phyloP scores from a whole-genome alignment of 2,329 filamentous ascomycete species.

The Sclerotinia minor region DNA sequence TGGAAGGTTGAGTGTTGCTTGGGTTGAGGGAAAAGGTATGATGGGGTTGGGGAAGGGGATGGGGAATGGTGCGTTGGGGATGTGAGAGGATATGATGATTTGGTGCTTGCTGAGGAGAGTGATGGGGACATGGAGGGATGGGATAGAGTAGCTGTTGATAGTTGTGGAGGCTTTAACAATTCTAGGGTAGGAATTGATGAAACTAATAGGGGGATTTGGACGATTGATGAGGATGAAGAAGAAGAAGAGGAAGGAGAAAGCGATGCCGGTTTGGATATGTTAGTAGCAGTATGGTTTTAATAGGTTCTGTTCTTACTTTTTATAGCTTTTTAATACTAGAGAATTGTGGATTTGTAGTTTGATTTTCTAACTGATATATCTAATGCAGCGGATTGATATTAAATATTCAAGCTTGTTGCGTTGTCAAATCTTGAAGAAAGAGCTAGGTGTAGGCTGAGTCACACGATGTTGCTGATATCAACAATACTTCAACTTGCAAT shows the following conservation, averaged over 20 bases:
- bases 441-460: background rate
- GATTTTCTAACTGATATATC: background rate
- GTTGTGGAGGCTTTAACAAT: background rate
- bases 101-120: background rate
- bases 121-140: slow-evolving; percentile 12
- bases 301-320: background rate
- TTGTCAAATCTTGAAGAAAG: too few relatives aligned
- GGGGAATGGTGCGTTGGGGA: background rate
- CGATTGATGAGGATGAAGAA: background rate
- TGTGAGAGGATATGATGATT: background rate
- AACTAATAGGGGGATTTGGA: background rate
- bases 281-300: slow-evolving; percentile 24
- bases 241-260: background rate
- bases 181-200: background rate
- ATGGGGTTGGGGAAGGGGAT: slow-evolving; percentile 13
- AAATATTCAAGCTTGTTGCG: background rate
- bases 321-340: slow-evolving; percentile 10
- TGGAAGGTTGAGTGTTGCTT: background rate
- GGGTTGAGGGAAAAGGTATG: slow-evolving; percentile 4
- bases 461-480: background rate
- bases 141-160: slow-evolving; percentile 3
- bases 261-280: slow-evolving; percentile 19
- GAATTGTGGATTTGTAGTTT: background rate
- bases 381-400: background rate
- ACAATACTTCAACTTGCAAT: background rate